Percentiles rank a stretch among this genome's conserved stretches.
Conservation (phyloP, 257 asterid genomes). For the Verbascum thapsus region DNA sequence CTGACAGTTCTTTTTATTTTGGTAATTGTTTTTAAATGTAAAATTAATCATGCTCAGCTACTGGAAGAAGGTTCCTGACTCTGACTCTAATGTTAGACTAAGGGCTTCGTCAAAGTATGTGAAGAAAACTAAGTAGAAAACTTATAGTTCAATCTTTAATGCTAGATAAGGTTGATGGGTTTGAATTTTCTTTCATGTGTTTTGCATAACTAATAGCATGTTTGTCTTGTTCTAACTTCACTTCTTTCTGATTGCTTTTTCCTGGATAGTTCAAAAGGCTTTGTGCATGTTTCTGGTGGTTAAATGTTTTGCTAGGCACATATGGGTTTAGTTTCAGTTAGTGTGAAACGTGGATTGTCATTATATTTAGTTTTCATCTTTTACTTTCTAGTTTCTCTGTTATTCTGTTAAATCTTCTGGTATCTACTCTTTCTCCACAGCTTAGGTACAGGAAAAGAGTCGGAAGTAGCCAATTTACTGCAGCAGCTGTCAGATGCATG, state of each 20-base stretch:
- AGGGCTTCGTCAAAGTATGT: not conserved
- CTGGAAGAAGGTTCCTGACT: not conserved
- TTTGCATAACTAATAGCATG: not conserved
- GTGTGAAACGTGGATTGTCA: not conserved
- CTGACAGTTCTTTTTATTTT: not conserved
- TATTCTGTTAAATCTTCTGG: conserved; percentile 3
- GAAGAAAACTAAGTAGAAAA: not conserved
- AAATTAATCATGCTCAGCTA: not conserved
- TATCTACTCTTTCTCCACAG: conserved; percentile 36
- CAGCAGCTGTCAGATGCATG: conserved; percentile 75
- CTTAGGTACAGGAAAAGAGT: conserved; percentile 72
- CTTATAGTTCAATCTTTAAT: not conserved
- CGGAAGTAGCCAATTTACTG: conserved; percentile 57
- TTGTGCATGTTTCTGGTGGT: not conserved
- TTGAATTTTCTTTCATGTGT: not conserved
- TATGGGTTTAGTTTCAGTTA: not conserved
- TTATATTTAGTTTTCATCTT: conserved; percentile 3
- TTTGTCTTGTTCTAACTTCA: not conserved
- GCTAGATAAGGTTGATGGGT: not conserved
- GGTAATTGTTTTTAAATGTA: conserved; percentile 6
- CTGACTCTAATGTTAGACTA: conserved; percentile 11
- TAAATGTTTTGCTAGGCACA: not conserved
- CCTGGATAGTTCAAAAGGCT: conserved; percentile 2
- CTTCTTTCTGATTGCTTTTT: not conserved
- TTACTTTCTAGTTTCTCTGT: conserved; percentile 11